These are phyloP conservation scores for Tagetes erecta DNA, from an alignment of 129 eudicot genomes.

Conservation along the genomic window DNA sequence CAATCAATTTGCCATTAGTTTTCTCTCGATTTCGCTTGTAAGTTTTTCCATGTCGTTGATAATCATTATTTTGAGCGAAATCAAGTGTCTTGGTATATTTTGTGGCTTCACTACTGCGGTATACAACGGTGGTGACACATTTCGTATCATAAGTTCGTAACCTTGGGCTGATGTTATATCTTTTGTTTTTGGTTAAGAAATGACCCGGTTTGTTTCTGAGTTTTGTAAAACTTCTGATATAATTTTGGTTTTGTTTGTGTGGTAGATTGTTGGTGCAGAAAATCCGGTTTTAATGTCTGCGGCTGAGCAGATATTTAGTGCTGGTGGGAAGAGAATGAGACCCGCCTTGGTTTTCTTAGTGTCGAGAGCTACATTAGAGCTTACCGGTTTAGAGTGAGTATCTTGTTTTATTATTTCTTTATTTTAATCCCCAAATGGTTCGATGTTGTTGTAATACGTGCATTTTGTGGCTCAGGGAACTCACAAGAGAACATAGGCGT, in stretches of 20 bases:
- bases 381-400: slow-evolving; percentile 75
- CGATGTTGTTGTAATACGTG: neutral
- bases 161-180: neutral
- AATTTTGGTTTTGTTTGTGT: slow-evolving; percentile 17
- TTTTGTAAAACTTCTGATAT: neutral
- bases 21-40: too few species aligned
- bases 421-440: neutral
- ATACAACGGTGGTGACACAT: neutral
- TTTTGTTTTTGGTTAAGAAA: neutral
- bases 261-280: slow-evolving; percentile 98
- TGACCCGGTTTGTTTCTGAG: neutral
- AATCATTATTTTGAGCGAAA: too few species aligned
- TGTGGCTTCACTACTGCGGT: neutral
- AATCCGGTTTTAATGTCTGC: slow-evolving; percentile 91
- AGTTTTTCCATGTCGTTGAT: too few species aligned
- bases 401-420: neutral
- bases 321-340: slow-evolving; percentile 98
- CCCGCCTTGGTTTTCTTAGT: slow-evolving; percentile 93
- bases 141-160: slow-evolving; percentile 3
- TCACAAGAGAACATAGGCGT: slow-evolving; percentile 82
- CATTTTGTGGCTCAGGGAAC: slow-evolving; percentile 59
- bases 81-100: neutral
- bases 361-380: slow-evolving; percentile 80
- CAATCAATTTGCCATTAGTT: too few species aligned
- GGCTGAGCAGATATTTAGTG: slow-evolving; percentile 95